These are phyloP conservation scores for Berberis vulgaris DNA, from an alignment of 164 flowering plant genomes.

Conservation along the genomic window DNA sequence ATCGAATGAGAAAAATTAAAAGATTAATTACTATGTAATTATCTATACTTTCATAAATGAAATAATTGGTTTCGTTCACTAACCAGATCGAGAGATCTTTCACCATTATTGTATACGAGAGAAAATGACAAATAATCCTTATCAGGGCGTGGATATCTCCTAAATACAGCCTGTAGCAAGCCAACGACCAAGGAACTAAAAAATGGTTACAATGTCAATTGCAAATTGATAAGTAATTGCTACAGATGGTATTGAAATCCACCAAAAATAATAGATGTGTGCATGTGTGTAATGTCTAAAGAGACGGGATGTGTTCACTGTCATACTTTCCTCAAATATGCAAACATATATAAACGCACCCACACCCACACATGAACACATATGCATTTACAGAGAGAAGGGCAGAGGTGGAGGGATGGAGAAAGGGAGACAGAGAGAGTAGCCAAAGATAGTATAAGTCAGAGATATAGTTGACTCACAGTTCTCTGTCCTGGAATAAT, in stretches of 20 bases:
- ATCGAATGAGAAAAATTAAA: background rate
- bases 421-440: background rate
- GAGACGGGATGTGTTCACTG: too few relatives aligned
- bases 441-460: background rate
- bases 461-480: constrained; percentile 22
- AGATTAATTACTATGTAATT: background rate
- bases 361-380: too few relatives aligned
- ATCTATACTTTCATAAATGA: background rate
- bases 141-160: constrained; percentile 76
- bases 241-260: background rate
- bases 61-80: constrained; percentile 17
- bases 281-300: too few relatives aligned
- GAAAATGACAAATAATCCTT: constrained; percentile 93
- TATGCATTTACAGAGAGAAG: background rate
- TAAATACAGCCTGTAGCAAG: constrained; percentile 64
- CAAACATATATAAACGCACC: too few relatives aligned
- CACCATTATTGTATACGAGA: constrained; percentile 72
- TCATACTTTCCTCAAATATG: too few relatives aligned
- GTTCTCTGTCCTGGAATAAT: constrained; percentile 50
- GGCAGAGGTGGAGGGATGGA: background rate
- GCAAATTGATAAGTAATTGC: background rate
- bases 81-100: constrained; percentile 89
- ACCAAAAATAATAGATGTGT: background rate
- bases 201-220: background rate
- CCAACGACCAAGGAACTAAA: constrained; percentile 2